These are phyloP conservation scores for Lipomyces oligophaga DNA, from an alignment of 805 yeast species.

Conservation along the genomic window DNA sequence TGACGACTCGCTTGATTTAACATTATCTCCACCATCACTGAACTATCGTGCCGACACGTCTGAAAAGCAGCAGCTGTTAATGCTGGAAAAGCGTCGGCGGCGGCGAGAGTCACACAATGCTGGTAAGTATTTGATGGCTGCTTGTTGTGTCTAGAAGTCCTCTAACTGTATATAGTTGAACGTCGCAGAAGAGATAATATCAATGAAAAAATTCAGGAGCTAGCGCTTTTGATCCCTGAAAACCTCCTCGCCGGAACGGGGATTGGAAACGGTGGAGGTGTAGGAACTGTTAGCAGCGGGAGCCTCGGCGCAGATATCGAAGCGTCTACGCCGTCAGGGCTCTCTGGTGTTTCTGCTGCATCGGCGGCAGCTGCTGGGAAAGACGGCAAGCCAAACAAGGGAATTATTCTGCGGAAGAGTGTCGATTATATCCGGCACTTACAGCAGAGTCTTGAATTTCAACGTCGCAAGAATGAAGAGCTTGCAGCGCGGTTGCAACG, in stretches of 20 bases:
- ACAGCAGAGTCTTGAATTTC: conserved; percentile 17
- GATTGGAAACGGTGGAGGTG: conserved; percentile 6
- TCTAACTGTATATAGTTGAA: conserved; percentile 52
- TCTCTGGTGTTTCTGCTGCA: conserved; percentile 13
- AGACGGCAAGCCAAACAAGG: conserved; percentile 78
- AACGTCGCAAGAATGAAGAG: conserved; percentile 19
- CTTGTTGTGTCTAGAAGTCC: background rate
- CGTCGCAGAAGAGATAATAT: conserved; percentile 86
- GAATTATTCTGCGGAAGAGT: conserved; percentile 67
- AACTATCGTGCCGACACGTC: background rate
- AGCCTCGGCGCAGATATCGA: conserved; percentile 21
- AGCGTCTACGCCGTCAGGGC: conserved; percentile 12
- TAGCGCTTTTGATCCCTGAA: conserved; percentile 76
- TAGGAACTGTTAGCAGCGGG: conserved; percentile 19
- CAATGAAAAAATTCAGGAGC: conserved; percentile 80
- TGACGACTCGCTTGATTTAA: conserved; percentile 18
- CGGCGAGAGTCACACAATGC: conserved; percentile 90
- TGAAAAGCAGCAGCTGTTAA: conserved; percentile 23
- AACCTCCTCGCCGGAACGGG: conserved; percentile 27
- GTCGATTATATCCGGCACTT: conserved; percentile 64
- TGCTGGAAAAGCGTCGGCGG: conserved; percentile 49
- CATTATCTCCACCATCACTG: conserved; percentile 17
- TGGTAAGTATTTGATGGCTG: conserved; percentile 5
- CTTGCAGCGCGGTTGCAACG: conserved; percentile 10
- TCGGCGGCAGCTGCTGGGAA: conserved; percentile 29